Percentiles rank a stretch among this genome's conserved stretches.
Evolutionary conservation across 208 protist genomes (phyloP).

Genomic region (Leptomonas seymouri): DNA sequence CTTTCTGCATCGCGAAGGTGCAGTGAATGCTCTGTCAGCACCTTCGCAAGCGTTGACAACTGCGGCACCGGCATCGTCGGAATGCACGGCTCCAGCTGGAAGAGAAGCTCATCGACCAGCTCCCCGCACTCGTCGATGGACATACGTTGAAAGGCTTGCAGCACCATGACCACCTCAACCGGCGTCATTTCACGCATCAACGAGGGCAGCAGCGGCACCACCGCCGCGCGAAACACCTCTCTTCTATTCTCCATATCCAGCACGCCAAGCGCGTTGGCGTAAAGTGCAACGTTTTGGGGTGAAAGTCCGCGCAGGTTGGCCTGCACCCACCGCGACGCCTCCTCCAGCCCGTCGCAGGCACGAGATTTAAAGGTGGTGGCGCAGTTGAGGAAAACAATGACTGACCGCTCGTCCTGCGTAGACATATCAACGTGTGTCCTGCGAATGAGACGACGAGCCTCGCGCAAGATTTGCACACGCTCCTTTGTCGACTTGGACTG

Average conservation of each 20-base stretch:
- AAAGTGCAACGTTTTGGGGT: slow-evolving; percentile 81
- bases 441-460: slow-evolving; percentile 60
- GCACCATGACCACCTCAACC: slow-evolving; percentile 85
- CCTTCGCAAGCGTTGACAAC: slow-evolving; percentile 71
- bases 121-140: slow-evolving; percentile 37
- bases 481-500: slow-evolving; percentile 57
- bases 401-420: slow-evolving; percentile 81
- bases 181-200: slow-evolving; percentile 65
- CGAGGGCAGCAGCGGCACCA: slow-evolving; percentile 53
- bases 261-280: slow-evolving; percentile 69
- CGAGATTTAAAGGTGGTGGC: slow-evolving; percentile 56
- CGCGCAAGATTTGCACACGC: slow-evolving; percentile 40
- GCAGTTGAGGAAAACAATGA: slow-evolving; percentile 77
- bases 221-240: slow-evolving; percentile 45
- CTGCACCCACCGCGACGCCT: slow-evolving; percentile 70
- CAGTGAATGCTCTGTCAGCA: slow-evolving; percentile 42
- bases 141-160: slow-evolving; percentile 75
- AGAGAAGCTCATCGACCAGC: slow-evolving; percentile 54
- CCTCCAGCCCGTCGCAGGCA: slow-evolving; percentile 44
- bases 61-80: slow-evolving; percentile 68
- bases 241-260: slow-evolving; percentile 40
- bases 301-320: slow-evolving; percentile 62
- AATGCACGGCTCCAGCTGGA: slow-evolving; percentile 55
- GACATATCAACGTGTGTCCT: slow-evolving; percentile 71
- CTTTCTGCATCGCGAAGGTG: slow-evolving; percentile 34